Conservation (phyloP, 2,329 filamentous ascomycete genomes). For the Cladorrhinum sp. region DNA sequence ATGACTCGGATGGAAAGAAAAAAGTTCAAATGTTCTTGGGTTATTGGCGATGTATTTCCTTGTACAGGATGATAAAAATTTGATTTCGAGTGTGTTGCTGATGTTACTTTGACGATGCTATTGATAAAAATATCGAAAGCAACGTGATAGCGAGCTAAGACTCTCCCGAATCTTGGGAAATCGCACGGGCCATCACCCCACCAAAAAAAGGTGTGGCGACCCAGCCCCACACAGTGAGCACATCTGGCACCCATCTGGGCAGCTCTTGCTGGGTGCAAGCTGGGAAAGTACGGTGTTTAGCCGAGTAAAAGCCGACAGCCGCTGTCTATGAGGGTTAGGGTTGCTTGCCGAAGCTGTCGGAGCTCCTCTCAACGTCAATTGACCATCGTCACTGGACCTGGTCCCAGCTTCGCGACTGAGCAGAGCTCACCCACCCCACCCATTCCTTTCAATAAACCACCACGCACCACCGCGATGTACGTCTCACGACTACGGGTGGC, state of each 20-base stretch:
- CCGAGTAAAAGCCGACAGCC: conserved; percentile 23
- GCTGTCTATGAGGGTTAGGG: background rate
- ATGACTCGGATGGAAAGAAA: too few species aligned
- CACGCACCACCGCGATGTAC: conserved; percentile 43
- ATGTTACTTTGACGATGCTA: background rate
- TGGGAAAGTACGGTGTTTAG: background rate
- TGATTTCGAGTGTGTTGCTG: conserved; percentile 1
- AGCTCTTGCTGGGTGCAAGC: too few species aligned
- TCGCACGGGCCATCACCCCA: background rate
- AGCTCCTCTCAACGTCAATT: conserved; percentile 16
- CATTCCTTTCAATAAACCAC: conserved; percentile 25
- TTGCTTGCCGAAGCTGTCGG: background rate
- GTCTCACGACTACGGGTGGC: conserved; percentile 40
- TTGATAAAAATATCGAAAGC: background rate
- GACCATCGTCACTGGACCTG: conserved; percentile 9
- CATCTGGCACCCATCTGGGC: too few species aligned
- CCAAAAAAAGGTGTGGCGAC: too few species aligned
- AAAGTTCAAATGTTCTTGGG: too few species aligned
- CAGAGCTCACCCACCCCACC: conserved; percentile 6
- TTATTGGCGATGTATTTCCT: background rate
- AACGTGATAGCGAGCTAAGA: conserved; percentile 1
- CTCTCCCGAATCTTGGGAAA: background rate
- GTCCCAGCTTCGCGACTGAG: conserved; percentile 10
- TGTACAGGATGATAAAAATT: background rate
- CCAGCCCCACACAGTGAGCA: too few species aligned